Conservation (phyloP, 225 moss, liverwort and hornwort genomes). For the Sphagnum tenellum region DNA sequence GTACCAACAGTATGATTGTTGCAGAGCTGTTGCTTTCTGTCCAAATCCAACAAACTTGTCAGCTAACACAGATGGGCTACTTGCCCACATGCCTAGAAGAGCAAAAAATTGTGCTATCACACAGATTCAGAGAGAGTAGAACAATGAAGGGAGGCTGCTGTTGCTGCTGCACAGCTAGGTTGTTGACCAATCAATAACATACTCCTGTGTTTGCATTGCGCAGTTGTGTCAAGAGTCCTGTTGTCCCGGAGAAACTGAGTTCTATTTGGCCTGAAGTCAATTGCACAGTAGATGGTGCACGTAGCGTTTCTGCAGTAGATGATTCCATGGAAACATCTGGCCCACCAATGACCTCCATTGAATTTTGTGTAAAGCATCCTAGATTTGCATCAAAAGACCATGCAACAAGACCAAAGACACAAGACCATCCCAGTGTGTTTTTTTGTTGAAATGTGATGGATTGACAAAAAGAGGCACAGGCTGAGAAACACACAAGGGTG, state of each 20-base stretch:
- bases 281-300: slow-evolving; percentile 31
- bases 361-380: too few species aligned
- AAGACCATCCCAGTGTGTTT: too few species aligned
- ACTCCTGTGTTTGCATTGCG: slow-evolving; percentile 38
- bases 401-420: too few species aligned
- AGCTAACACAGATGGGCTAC: too few species aligned
- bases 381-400: too few species aligned
- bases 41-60: neutral
- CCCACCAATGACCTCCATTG: neutral
- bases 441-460: too few species aligned
- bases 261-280: slow-evolving; percentile 46
- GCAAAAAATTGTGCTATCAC: too few species aligned
- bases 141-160: too few species aligned
- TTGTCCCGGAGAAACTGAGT: slow-evolving; percentile 55
- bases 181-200: neutral
- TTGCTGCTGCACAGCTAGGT: too few species aligned
- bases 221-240: slow-evolving; percentile 47
- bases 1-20: slow-evolving; percentile 96
- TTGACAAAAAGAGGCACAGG: too few species aligned
- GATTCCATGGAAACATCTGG: slow-evolving; percentile 65
- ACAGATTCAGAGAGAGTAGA: too few species aligned
- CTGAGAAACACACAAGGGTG: slow-evolving; percentile 23
- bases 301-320: slow-evolving; percentile 19
- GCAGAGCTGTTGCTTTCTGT: slow-evolving; percentile 53
- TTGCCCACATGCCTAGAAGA: too few species aligned